phyloP scores from a whole-genome alignment of 1,139 yeast genomes.

The Suhomyces maxii region DNA sequence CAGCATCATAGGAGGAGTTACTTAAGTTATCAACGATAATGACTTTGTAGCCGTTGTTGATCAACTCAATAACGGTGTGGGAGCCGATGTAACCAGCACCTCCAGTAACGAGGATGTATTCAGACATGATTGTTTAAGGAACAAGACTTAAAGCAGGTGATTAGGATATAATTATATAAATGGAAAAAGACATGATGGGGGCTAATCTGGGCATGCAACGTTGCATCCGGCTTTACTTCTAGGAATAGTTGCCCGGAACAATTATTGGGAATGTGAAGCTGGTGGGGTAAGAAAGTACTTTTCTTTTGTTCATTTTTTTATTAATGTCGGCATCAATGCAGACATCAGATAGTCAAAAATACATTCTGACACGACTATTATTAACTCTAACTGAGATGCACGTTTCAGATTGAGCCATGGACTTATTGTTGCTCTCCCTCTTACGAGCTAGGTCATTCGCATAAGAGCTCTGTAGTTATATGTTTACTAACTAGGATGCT shows the following conservation, averaged over 20 bases:
- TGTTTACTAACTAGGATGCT: too few relatives aligned
- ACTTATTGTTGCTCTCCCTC: too few relatives aligned
- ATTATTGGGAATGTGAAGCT: background rate
- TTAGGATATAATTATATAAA: background rate
- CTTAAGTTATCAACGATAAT: slow-evolving; percentile 70
- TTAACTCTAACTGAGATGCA: too few relatives aligned
- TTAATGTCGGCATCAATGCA: too few relatives aligned
- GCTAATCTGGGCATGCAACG: slow-evolving; percentile 4
- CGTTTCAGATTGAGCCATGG: too few relatives aligned
- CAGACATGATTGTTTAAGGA: slow-evolving; percentile 4
- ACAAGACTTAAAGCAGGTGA: background rate
- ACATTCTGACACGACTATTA: too few relatives aligned
- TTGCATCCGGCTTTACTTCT: background rate
- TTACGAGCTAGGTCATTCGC: too few relatives aligned
- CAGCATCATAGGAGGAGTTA: slow-evolving; percentile 69
- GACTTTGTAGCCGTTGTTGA: slow-evolving; percentile 65
- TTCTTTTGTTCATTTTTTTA: too few relatives aligned
- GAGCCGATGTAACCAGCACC: slow-evolving; percentile 91
- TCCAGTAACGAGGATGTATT: slow-evolving; percentile 71
- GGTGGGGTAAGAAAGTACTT: too few relatives aligned
- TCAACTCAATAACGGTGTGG: slow-evolving; percentile 69
- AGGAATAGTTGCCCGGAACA: too few relatives aligned
- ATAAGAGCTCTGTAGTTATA: too few relatives aligned
- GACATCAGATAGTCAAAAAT: too few relatives aligned
- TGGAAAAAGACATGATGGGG: background rate